Conservation (phyloP, 148 eudicot species). For the Mesembryanthemum crystallinum region DNA sequence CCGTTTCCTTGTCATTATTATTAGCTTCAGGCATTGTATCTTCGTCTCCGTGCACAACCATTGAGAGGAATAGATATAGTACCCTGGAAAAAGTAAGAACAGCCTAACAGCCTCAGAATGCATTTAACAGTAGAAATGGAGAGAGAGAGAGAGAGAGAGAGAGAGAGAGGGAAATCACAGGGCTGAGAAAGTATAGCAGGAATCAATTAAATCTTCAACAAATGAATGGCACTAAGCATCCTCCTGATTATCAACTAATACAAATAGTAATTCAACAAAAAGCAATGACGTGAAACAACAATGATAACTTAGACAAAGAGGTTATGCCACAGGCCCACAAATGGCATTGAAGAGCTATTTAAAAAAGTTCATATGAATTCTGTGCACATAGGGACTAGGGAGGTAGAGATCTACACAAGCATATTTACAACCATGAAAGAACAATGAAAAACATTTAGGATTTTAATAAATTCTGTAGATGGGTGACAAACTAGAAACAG, state of each 20-base stretch:
- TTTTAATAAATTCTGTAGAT: background rate
- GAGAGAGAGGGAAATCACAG: background rate
- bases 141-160: too few species aligned
- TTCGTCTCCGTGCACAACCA: conserved; percentile 72
- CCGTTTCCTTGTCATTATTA: conserved; percentile 47
- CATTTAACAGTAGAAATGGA: background rate
- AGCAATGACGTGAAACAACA: background rate
- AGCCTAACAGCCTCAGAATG: background rate
- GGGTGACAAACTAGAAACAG: background rate
- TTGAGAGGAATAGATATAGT: conserved; percentile 76
- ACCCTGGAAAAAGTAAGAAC: conserved; percentile 45
- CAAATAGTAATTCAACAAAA: background rate
- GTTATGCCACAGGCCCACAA: background rate
- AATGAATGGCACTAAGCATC: background rate
- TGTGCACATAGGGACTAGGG: background rate
- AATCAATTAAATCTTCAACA: background rate
- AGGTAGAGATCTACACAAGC: too few species aligned
- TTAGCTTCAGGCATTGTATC: conserved; percentile 54
- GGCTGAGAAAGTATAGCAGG: background rate
- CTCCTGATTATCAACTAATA: background rate
- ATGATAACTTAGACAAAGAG: background rate
- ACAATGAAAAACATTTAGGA: too few species aligned
- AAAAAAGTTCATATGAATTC: background rate
- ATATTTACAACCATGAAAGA: too few species aligned
- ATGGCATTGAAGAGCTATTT: background rate